A percentile compares a stretch with the other conserved stretches of the same genome.
phyloP scores from a whole-genome alignment of 495 filamentous ascomycete genomes.

The Lasiosphaeria ovina region DNA sequence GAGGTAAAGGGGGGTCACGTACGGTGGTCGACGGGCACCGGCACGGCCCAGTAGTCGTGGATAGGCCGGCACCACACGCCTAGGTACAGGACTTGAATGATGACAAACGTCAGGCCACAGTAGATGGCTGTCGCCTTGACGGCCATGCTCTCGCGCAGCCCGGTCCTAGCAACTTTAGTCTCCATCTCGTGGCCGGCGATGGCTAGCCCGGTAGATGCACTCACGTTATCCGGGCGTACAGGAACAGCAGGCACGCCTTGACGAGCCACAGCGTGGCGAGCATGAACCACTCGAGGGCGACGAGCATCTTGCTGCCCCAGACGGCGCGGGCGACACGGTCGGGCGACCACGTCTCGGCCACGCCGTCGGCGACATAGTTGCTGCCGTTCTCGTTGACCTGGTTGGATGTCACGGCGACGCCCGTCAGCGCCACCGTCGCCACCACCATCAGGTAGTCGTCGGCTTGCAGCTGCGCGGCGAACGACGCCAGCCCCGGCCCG shows the following conservation, averaged over 20 bases:
- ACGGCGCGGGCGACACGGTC: conserved; percentile 28
- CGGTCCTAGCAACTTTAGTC: background rate
- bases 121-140: conserved; percentile 15
- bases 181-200: too few species aligned
- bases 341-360: conserved; percentile 26
- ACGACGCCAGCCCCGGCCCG: background rate
- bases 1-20: background rate
- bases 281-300: conserved; percentile 37
- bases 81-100: conserved; percentile 53
- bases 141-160: conserved; percentile 5
- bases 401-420: background rate
- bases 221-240: conserved; percentile 20
- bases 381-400: conserved; percentile 24
- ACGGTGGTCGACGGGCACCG: conserved; percentile 28
- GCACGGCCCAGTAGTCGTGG: conserved; percentile 58
- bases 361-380: conserved; percentile 33
- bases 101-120: conserved; percentile 26
- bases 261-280: conserved; percentile 17
- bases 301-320: conserved; percentile 38
- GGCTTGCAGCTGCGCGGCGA: conserved; percentile 13
- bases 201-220: background rate
- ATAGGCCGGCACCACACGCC: conserved; percentile 63
- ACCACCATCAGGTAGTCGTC: conserved; percentile 23
- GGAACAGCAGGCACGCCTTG: conserved; percentile 21
- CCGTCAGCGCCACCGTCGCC: conserved; percentile 6